These are phyloP conservation scores for Claviceps humidiphila DNA, from an alignment of 2,329 filamentous ascomycete genomes.

Conservation along the genomic window DNA sequence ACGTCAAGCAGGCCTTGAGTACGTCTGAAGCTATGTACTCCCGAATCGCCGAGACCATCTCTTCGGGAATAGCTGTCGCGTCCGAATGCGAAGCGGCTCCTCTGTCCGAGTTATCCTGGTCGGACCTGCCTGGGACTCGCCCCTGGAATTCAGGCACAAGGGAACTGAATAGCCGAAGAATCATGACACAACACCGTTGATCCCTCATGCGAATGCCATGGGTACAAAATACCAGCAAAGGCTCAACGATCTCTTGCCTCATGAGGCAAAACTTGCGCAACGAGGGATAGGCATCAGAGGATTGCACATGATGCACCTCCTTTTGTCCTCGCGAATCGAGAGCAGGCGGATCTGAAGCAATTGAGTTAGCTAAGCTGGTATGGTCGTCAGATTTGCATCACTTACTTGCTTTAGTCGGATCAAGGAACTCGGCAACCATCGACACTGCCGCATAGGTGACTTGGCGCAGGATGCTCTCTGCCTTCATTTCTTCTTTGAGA, in stretches of 20 bases:
- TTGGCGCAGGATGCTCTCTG: constrained; percentile 86
- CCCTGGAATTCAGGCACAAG: constrained; percentile 64
- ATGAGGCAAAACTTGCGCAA: constrained; percentile 75
- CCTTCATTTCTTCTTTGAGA: constrained; percentile 92
- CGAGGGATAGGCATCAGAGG: constrained; percentile 32
- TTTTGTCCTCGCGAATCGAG: neutral
- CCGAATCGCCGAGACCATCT: constrained; percentile 55
- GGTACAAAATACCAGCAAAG: constrained; percentile 80
- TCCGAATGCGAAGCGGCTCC: constrained; percentile 15
- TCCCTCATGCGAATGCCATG: constrained; percentile 85
- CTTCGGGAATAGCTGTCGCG: constrained; percentile 33
- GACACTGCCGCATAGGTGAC: constrained; percentile 85
- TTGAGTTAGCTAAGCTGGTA: constrained; percentile 1
- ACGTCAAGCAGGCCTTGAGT: constrained; percentile 77
- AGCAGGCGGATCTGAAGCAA: constrained; percentile 1
- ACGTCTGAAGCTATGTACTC: constrained; percentile 86
- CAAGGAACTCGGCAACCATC: constrained; percentile 80
- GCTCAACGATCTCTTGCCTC: constrained; percentile 67
- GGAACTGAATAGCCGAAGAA: constrained; percentile 73
- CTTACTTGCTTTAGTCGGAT: constrained; percentile 55
- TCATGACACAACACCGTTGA: constrained; percentile 73
- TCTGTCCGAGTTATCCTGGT: constrained; percentile 14
- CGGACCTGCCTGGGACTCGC: constrained; percentile 9
- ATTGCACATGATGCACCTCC: neutral
- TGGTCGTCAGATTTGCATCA: constrained; percentile 2